Conservation (phyloP, 2,329 filamentous ascomycete species). For the Ophiostoma piceae region DNA sequence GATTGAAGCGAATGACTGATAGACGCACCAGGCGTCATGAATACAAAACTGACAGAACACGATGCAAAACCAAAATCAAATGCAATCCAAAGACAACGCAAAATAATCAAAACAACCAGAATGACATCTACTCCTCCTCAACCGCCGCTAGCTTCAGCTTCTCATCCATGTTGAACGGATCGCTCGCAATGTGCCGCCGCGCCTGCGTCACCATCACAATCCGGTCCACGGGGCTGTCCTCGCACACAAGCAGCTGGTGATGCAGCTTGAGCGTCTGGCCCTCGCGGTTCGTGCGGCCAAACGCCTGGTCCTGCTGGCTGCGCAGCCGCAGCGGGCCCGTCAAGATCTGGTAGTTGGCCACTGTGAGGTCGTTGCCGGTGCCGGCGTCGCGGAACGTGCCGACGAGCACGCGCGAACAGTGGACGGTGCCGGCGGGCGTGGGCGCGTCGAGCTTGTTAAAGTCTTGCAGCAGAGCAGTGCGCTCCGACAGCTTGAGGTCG, state of each 20-base stretch:
- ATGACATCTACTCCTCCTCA: slow-evolving; percentile 11
- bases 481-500: slow-evolving; percentile 26
- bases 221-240: slow-evolving; percentile 29
- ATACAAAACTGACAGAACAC: background rate
- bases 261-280: slow-evolving; percentile 28
- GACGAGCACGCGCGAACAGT: slow-evolving; percentile 23
- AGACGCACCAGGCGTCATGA: too few relatives aligned
- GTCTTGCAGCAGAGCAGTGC: slow-evolving; percentile 25
- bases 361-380: slow-evolving; percentile 27
- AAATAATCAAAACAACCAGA: too few relatives aligned
- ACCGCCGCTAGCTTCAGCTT: slow-evolving; percentile 20
- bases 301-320: slow-evolving; percentile 29
- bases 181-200: slow-evolving; percentile 25
- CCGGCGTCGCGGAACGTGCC: slow-evolving; percentile 28
- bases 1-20: too few relatives aligned
- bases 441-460: slow-evolving; percentile 25
- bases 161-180: slow-evolving; percentile 26
- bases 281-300: slow-evolving; percentile 29
- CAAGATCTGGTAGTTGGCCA: slow-evolving; percentile 29
- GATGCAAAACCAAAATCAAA: background rate
- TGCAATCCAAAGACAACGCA: background rate
- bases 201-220: slow-evolving; percentile 29
- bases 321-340: slow-evolving; percentile 28
- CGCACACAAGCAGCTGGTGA: slow-evolving; percentile 27
- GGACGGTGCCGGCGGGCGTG: slow-evolving; percentile 12